These are phyloP conservation scores for Vaccinium macrocarpon DNA, from an alignment of 148 eudicot genomes.

Conservation along the genomic window DNA sequence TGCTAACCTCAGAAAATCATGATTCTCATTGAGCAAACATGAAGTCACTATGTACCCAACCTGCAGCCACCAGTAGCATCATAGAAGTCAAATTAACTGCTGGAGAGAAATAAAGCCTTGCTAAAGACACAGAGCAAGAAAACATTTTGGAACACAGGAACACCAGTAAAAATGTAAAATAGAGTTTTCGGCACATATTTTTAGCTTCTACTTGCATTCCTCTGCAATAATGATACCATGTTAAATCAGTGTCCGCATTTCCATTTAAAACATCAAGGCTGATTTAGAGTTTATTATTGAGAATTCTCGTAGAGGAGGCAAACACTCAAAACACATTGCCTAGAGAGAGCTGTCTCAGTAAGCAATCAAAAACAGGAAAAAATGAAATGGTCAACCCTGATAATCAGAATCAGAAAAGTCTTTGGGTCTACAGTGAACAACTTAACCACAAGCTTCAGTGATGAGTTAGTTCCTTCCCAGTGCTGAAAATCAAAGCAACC, in stretches of 20 bases:
- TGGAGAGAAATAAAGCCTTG: neutral
- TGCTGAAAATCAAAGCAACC: slow-evolving; percentile 10
- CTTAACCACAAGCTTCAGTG: neutral
- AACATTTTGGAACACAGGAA: neutral
- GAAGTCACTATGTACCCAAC: slow-evolving; percentile 97
- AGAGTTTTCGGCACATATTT: slow-evolving; percentile 7
- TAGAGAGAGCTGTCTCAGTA: neutral
- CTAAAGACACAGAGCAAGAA: slow-evolving; percentile 10
- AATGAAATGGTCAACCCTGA: neutral
- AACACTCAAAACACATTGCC: neutral
- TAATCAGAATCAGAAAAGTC: neutral
- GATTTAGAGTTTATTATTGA: neutral
- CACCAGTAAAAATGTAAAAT: neutral
- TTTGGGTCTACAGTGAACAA: neutral
- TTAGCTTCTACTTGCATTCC: neutral
- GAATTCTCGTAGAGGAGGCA: neutral
- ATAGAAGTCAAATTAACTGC: slow-evolving; percentile 83
- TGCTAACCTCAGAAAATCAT: slow-evolving; percentile 89
- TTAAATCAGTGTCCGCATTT: neutral
- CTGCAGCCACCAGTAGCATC: slow-evolving; percentile 43
- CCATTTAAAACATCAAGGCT: slow-evolving; percentile 11
- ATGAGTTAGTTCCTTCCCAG: neutral
- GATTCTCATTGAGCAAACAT: slow-evolving; percentile 93
- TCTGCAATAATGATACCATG: too few relatives aligned
- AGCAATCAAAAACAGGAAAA: slow-evolving; percentile 2